These are phyloP conservation scores for Albugo laibachii DNA, from an alignment of 352 stramenopile genomes.

Conservation along the genomic window DNA sequence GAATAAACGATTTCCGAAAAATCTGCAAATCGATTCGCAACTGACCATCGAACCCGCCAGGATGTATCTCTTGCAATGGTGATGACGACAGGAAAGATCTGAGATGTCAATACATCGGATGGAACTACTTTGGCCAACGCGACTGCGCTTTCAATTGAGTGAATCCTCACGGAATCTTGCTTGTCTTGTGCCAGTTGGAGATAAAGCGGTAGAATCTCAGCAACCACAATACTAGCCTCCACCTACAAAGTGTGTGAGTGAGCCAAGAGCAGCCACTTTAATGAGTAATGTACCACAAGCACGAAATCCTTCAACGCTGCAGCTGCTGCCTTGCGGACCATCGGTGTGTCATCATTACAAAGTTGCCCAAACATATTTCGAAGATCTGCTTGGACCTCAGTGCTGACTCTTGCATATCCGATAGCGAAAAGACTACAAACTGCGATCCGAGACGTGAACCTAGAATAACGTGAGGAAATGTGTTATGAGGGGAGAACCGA, in stretches of 20 bases:
- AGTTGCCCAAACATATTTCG: conserved; percentile 84
- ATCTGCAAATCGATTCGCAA: conserved; percentile 90
- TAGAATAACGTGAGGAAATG: conserved; percentile 1
- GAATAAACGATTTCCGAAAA: conserved; percentile 78
- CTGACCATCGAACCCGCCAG: conserved; percentile 96
- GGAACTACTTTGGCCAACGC: conserved; percentile 79
- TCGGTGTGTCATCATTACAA: conserved; percentile 93
- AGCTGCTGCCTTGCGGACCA: conserved; percentile 88
- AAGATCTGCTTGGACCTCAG: conserved; percentile 63
- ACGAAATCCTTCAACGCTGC: conserved; percentile 81
- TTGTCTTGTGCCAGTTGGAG: conserved; percentile 71
- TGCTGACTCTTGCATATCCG: conserved; percentile 27
- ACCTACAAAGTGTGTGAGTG: conserved; percentile 14
- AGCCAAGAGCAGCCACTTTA: background rate
- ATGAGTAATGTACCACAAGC: conserved; percentile 15
- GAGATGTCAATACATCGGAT: conserved; percentile 38
- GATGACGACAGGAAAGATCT: conserved; percentile 82
- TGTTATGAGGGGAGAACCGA: background rate
- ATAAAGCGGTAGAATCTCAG: conserved; percentile 77
- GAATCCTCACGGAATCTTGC: conserved; percentile 93
- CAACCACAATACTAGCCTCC: conserved; percentile 27
- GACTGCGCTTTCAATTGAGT: conserved; percentile 94
- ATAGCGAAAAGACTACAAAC: conserved; percentile 70
- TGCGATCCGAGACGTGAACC: conserved; percentile 72
- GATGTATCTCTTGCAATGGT: conserved; percentile 88